Percentiles rank a stretch among this genome's conserved stretches.
Conservation (phyloP, 768 basidiomycete species). For the Russula abietina region DNA sequence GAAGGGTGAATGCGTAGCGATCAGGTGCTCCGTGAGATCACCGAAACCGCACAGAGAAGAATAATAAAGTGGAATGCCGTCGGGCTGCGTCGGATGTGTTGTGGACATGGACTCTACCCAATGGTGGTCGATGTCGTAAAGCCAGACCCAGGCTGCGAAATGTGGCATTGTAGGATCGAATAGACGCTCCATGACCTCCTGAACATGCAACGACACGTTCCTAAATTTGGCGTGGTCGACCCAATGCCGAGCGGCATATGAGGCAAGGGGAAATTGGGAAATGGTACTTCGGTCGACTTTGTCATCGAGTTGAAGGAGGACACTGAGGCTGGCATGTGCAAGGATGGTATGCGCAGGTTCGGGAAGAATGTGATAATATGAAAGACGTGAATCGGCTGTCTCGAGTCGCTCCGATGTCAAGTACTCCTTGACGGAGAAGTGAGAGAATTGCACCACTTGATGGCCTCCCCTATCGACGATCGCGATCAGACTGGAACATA, state of each 20-base stretch:
- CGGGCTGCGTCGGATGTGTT: neutral
- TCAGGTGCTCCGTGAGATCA: neutral
- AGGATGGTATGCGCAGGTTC: neutral
- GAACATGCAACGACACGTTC: neutral
- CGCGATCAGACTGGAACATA: neutral
- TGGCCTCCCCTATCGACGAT: neutral
- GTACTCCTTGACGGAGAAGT: neutral
- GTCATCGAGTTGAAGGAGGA: neutral
- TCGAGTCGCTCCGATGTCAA: neutral
- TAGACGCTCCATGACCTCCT: neutral
- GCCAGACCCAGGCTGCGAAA: slow-evolving; percentile 7
- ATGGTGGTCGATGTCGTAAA: slow-evolving; percentile 1
- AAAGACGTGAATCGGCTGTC: neutral
- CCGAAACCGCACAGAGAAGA: neutral
- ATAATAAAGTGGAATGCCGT: neutral
- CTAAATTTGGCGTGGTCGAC: neutral
- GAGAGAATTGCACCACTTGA: neutral
- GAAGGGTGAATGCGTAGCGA: neutral
- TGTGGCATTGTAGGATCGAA: neutral
- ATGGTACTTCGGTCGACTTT: neutral
- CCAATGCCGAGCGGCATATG: slow-evolving; percentile 6
- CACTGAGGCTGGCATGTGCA: neutral
- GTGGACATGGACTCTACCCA: neutral
- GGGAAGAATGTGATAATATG: neutral
- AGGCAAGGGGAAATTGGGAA: neutral